A percentile compares a stretch with the other conserved stretches of the same genome.
Conservation (phyloP, 805 yeast genomes). For the Myxozyma sirexii region DNA sequence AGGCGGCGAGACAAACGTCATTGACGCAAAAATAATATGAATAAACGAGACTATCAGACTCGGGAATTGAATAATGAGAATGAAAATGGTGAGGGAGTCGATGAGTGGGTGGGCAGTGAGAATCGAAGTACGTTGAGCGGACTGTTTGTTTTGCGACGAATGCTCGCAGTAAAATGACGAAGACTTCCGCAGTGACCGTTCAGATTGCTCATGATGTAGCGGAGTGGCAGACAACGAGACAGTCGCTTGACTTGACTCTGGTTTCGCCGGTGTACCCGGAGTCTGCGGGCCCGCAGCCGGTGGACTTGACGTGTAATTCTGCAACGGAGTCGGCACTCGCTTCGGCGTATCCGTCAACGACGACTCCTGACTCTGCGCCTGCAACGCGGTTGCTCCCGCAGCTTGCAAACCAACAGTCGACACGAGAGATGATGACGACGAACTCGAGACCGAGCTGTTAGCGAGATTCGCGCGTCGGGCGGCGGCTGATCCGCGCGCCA, state of each 20-base stretch:
- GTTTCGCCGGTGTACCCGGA: conserved; percentile 1
- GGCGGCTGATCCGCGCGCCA: conserved; percentile 31
- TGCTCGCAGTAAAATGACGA: conserved; percentile 17
- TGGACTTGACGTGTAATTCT: conserved; percentile 1
- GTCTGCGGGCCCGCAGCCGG: background rate
- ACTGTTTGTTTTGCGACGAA: background rate
- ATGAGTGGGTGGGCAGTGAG: conserved; percentile 41
- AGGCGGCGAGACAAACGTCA: conserved; percentile 35
- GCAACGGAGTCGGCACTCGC: background rate
- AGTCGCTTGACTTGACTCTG: background rate
- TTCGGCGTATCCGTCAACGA: background rate
- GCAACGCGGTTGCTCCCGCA: background rate
- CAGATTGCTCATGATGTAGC: conserved; percentile 4
- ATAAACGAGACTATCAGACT: conserved; percentile 36
- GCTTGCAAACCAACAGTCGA: conserved; percentile 4
- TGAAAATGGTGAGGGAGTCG: conserved; percentile 44
- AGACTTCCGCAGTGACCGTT: conserved; percentile 15
- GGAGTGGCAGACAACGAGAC: background rate
- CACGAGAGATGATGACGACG: conserved; percentile 26
- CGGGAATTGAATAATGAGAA: conserved; percentile 42
- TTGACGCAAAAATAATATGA: conserved; percentile 37
- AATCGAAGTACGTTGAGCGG: conserved; percentile 20
- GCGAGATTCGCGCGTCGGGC: conserved; percentile 23
- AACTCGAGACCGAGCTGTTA: conserved; percentile 21
- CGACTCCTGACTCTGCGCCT: background rate